These are phyloP conservation scores for Stylosanthes scabra DNA, from an alignment of 331 rosid genomes.

Conservation along the genomic window DNA sequence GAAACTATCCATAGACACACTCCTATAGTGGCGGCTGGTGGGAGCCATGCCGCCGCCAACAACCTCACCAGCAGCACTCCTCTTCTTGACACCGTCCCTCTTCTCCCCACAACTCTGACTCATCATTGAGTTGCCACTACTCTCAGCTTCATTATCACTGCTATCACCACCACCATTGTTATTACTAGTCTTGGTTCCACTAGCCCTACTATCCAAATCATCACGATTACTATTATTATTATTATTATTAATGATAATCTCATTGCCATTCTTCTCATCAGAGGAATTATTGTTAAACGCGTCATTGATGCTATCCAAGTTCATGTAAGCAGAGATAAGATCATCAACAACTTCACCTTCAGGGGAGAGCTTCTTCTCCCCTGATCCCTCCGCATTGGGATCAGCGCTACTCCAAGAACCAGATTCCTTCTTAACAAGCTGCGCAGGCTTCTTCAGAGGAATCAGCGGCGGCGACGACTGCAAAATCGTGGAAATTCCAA, in stretches of 20 bases:
- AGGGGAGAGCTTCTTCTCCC: constrained; percentile 74
- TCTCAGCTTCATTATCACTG: constrained; percentile 91
- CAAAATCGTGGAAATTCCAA: constrained; percentile 73
- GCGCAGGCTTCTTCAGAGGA: constrained; percentile 63
- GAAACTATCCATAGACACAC: constrained; percentile 94
- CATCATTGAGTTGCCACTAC: constrained; percentile 49
- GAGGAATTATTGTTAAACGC: constrained; percentile 62
- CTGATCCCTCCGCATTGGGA: constrained; percentile 65
- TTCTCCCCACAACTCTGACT: constrained; percentile 64
- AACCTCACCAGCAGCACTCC: constrained; percentile 78
- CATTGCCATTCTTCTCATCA: constrained; percentile 70
- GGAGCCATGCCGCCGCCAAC: constrained; percentile 59
- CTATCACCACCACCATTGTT: constrained; percentile 70
- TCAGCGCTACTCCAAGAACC: constrained; percentile 39
- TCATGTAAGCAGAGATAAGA: constrained; percentile 89
- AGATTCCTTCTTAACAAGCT: constrained; percentile 67
- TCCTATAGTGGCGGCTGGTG: constrained; percentile 73
- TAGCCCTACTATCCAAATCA: constrained; percentile 96
- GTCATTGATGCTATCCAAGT: constrained; percentile 74
- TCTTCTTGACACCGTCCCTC: constrained; percentile 71
- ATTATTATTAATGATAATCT: constrained; percentile 2
- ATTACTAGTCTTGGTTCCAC: constrained; percentile 74
- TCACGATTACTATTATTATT: constrained; percentile 52
- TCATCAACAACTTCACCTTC: constrained; percentile 91
- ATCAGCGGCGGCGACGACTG: constrained; percentile 74